Evolutionary conservation across 768 basidiomycete species (phyloP), one percentile per base, ranked within the genome.

Genomic region (Serendipita sp.): DNA sequence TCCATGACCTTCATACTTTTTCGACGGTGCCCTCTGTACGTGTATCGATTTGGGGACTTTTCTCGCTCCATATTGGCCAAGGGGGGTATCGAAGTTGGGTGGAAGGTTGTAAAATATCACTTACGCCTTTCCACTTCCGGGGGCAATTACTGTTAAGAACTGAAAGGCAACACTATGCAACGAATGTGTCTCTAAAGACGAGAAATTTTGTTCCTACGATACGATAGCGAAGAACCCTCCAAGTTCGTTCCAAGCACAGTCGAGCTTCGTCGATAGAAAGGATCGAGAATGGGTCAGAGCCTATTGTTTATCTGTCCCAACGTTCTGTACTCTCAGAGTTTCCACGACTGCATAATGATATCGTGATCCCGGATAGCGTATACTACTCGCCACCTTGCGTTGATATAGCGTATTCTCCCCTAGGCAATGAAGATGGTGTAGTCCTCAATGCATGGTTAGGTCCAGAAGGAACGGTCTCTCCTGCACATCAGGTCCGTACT

Each of bases 241-340:
- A 23, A 23, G 23, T 1, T 23, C 23, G 23, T 23, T 23, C 1
- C 23, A 23, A 23, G 23, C 23, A 1, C 1, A 23, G 1, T 23
- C 23, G 23, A 23, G 23, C 23, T 23, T 23, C 23, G 23, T 23
- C 23, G 23, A 23, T 41, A 41, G 7, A 41, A 41, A 41, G 7
- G 38, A 13, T 41, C 38, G 38, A 41, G 38, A 41, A 41, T 13
- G 5, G 7, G 38, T 41, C 38, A 41, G 38, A 41, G 5, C 38
- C 38, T 41, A 41, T 41, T 13, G 38, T 76, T 13, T 99, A 99
- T 73, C 83, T 98, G 48, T 96, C 96, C 0, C 96, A 99, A 71
- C 86, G 98, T 74, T 81, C 84, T 69, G 80, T 99, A 13, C 77
- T 94, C 66, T 75, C 74, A 45, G 96, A 99, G 72, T 92, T 98